Evolutionary conservation across 257 asterid species (phyloP), one percentile per base, ranked within the genome.

Genomic region (Solanum boliviense): DNA sequence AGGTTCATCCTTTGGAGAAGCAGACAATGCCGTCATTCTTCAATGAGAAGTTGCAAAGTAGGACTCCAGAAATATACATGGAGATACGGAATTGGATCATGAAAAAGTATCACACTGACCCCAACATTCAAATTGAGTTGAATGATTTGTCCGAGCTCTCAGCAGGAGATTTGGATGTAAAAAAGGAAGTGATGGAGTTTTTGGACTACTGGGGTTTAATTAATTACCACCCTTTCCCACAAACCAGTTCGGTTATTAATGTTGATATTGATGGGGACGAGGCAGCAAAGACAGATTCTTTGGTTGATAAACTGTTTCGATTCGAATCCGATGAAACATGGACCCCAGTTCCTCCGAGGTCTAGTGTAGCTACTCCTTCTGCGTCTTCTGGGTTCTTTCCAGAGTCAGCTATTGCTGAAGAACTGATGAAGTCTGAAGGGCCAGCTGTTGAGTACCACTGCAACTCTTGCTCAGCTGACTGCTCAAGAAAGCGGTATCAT

Each of bases 131-230:
- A 74, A 88, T 97, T 73, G 98, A 96, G 92, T 84, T 89, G 90
- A 93, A 93, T 86, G 93, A 95, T 90, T 92, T 97, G 88, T 93
- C 98, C 4, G 98, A 96, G 91, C 95, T 97, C 84, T 83, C 98
- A 15, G 92, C 90, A 85, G 99, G 98, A 85, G 96, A 95, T 27
- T 29, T 90, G 91, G 99, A 95, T 70, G 95, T 93, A 70, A 94
- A 93, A 86, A 97, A 94, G 90, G 99, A 95, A 91, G 99, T 97
- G 88, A 93, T 97, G 99, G 99, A 95, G 89, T 96, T 97, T 90
- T 89, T 96, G 90, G 99, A 97, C 88, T 96, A 97, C 90, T 97
- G 99, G 99, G 99, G 99, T 72, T 92, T 97, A 92, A 97, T 97
- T 83, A 97, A 97, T 93, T 97, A 94, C 85, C 98, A 96, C 87